phyloP scores from a whole-genome alignment of 2,329 filamentous ascomycete species.

The Penicillium sp. region DNA sequence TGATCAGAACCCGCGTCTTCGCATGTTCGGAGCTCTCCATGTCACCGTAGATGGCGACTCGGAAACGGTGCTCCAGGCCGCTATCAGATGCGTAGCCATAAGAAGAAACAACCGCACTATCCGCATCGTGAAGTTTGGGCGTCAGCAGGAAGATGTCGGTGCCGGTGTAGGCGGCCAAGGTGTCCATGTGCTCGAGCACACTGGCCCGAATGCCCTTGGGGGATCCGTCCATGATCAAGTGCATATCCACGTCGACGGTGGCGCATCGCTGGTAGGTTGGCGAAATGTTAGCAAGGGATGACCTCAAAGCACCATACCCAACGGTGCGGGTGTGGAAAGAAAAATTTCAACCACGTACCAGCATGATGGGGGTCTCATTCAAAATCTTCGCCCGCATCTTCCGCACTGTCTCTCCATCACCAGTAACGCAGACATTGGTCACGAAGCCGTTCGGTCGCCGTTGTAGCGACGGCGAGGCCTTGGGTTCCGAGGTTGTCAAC shows the following conservation, averaged over 20 bases:
- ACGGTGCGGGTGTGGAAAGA: conserved; percentile 12
- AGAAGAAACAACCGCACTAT: conserved; percentile 69
- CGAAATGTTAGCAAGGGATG: conserved; percentile 20
- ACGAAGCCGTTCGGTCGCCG: conserved; percentile 55
- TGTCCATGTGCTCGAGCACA: conserved; percentile 80
- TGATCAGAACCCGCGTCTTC: conserved; percentile 91
- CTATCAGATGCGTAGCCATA: conserved; percentile 73
- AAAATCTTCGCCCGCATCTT: conserved; percentile 85
- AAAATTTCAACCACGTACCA: conserved; percentile 59
- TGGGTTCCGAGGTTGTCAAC: conserved; percentile 77
- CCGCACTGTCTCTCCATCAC: conserved; percentile 79
- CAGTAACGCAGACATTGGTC: conserved; percentile 87
- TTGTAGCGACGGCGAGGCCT: conserved; percentile 52
- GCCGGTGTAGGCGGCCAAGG: conserved; percentile 80
- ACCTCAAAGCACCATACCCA: conserved; percentile 2
- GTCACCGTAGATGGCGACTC: conserved; percentile 91
- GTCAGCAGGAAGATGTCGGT: conserved; percentile 95
- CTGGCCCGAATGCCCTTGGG: conserved; percentile 65
- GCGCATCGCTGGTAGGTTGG: conserved; percentile 67
- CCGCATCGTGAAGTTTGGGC: conserved; percentile 75
- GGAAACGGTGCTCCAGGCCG: conserved; percentile 79
- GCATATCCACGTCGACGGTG: conserved; percentile 86
- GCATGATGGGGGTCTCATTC: conserved; percentile 84
- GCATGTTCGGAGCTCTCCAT: conserved; percentile 93
- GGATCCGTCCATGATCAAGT: conserved; percentile 75